Evolutionary conservation across 257 asterid species (phyloP).

Genomic region (Coffea canephora): DNA sequence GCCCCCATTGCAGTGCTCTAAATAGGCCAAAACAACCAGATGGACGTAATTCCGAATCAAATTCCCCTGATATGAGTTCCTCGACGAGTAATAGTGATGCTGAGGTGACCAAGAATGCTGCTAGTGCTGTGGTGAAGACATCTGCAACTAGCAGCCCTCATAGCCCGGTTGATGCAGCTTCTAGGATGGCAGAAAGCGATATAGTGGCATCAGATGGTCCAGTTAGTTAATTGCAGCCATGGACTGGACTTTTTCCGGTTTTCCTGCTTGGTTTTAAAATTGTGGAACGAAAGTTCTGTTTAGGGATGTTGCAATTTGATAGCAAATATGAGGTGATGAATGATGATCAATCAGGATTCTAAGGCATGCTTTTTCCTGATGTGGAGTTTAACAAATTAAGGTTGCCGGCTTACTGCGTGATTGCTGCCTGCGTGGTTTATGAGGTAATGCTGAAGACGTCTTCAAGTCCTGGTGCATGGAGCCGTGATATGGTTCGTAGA

Average conservation of each 20-base stretch:
- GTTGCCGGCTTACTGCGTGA: neutral
- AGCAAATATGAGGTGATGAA: slow-evolving; percentile 4
- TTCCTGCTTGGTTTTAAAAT: neutral
- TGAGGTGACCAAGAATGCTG: slow-evolving; percentile 21
- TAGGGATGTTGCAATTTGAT: neutral
- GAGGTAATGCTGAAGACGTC: neutral
- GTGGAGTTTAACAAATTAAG: neutral
- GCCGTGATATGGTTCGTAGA: neutral
- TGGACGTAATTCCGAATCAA: slow-evolving; percentile 37
- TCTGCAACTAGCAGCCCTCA: slow-evolving; percentile 19
- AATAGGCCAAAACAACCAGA: slow-evolving; percentile 52
- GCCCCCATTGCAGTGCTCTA: slow-evolving; percentile 84
- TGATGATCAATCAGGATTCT: neutral
- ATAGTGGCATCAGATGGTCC: slow-evolving; percentile 8
- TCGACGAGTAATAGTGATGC: slow-evolving; percentile 24
- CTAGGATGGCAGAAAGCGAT: slow-evolving; percentile 5
- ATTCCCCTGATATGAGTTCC: slow-evolving; percentile 33
- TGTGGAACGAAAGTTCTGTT: neutral
- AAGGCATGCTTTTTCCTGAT: neutral
- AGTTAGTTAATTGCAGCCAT: slow-evolving; percentile 1
- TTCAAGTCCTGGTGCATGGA: neutral
- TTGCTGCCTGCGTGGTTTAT: neutral
- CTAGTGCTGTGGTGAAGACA: slow-evolving; percentile 5
- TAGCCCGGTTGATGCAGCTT: slow-evolving; percentile 16
- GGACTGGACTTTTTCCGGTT: neutral